A percentile compares a stretch with the other conserved stretches of the same genome.
Conservation (phyloP, 2,329 filamentous ascomycete genomes). For the Cladorrhinum sp. region DNA sequence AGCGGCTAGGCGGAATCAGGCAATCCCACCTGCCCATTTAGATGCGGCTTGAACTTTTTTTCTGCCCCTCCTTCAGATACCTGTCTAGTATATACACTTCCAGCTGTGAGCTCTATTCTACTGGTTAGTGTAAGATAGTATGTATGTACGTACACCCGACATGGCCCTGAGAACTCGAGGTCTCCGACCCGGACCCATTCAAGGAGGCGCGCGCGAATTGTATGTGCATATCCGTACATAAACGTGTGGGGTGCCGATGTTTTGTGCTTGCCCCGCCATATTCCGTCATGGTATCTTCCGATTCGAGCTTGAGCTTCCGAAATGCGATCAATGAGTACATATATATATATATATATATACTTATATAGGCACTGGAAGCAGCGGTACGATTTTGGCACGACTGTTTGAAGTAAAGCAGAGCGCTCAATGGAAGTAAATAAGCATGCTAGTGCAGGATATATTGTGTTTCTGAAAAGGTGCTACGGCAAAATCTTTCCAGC, state of each 20-base stretch:
- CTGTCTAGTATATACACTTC: too few species aligned
- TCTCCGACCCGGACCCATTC: too few species aligned
- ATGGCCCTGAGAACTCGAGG: too few species aligned
- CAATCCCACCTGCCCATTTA: not conserved
- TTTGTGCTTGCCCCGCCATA: slow-evolving; percentile 1
- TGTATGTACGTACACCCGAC: too few species aligned
- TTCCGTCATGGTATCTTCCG: not conserved
- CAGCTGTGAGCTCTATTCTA: too few species aligned
- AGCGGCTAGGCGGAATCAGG: slow-evolving; percentile 2
- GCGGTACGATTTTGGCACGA: too few species aligned
- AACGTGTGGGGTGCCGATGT: slow-evolving; percentile 2
- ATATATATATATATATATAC: too few species aligned
- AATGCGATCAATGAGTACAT: too few species aligned
- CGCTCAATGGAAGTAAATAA: not conserved
- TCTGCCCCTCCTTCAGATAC: not conserved
- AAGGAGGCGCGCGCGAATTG: too few species aligned
- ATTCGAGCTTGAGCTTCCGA: not conserved
- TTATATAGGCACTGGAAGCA: too few species aligned
- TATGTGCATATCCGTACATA: not conserved
- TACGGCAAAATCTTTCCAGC: not conserved
- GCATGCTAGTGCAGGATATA: not conserved
- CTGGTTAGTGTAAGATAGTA: too few species aligned
- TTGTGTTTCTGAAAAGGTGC: not conserved
- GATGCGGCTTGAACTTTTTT: not conserved
- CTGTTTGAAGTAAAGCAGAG: too few species aligned